phyloP scores from a whole-genome alignment of 2,329 filamentous ascomycete species.

The Xylaria sp. region DNA sequence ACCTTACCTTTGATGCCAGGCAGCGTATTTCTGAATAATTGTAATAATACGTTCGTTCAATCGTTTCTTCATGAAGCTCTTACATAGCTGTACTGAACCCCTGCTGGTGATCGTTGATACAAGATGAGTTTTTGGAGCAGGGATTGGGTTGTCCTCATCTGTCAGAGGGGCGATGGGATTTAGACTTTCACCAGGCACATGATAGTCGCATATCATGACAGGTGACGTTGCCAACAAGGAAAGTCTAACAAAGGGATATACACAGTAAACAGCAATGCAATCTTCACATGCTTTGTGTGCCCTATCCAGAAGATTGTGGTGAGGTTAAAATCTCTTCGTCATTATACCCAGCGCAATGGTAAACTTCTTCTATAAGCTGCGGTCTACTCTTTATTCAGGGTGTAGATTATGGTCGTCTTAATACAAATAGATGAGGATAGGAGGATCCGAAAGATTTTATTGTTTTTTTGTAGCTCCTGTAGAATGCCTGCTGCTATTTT shows the following conservation, averaged over 20 bases:
- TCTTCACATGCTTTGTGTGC: slow-evolving; percentile 1
- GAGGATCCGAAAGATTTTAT: slow-evolving; percentile 38
- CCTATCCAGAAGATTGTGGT: not conserved
- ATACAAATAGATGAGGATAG: not conserved
- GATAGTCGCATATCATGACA: not conserved
- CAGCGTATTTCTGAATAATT: not conserved
- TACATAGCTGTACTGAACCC: not conserved
- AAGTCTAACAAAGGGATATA: not conserved
- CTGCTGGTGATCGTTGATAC: not conserved
- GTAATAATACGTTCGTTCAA: not conserved
- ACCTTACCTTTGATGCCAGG: slow-evolving; percentile 8
- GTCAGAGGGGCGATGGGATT: not conserved
- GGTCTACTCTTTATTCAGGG: no score
- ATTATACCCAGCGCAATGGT: not conserved
- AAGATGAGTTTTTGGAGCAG: not conserved
- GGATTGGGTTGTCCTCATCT: not conserved
- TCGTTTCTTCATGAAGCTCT: not conserved
- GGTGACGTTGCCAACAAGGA: not conserved
- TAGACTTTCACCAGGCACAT: slow-evolving; percentile 6
- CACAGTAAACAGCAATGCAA: not conserved
- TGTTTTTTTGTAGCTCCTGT: slow-evolving; percentile 45
- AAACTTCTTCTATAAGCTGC: not conserved
- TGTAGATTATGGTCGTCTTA: no score
- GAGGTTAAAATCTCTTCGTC: not conserved
- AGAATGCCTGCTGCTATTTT: slow-evolving; percentile 45